Evolutionary conservation across 768 basidiomycete species (phyloP).

Genomic region (Amanita jacksonii): DNA sequence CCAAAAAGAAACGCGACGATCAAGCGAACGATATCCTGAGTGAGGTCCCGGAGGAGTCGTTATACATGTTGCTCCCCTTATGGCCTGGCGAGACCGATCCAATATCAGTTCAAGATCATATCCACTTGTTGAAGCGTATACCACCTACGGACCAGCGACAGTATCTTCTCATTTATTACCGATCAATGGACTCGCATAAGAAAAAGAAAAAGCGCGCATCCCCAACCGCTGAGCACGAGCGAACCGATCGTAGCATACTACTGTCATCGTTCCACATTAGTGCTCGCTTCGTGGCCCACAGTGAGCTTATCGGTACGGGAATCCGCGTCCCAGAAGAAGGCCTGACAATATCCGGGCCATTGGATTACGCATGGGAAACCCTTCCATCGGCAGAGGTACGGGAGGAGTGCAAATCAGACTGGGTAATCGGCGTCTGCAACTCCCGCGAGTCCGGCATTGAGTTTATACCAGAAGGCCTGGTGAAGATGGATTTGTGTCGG

Average conservation of each 20-base stretch:
- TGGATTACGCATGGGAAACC: slow-evolving; percentile 41
- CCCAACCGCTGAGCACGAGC: slow-evolving; percentile 11
- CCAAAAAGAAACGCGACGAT: slow-evolving; percentile 21
- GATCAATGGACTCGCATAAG: slow-evolving; percentile 2
- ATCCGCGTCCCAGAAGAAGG: slow-evolving; percentile 68
- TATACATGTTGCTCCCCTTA: slow-evolving; percentile 81
- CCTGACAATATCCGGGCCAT: slow-evolving; percentile 52
- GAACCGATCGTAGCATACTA: slow-evolving; percentile 37
- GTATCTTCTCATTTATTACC: slow-evolving; percentile 75
- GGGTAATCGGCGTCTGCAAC: slow-evolving; percentile 52
- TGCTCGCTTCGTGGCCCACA: slow-evolving; percentile 63
- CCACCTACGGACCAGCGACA: slow-evolving; percentile 43
- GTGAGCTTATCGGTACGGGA: slow-evolving; percentile 64
- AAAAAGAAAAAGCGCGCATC: slow-evolving; percentile 4
- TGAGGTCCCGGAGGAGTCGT: slow-evolving; percentile 53
- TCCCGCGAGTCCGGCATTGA: slow-evolving; percentile 62
- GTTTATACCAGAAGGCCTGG: slow-evolving; percentile 72
- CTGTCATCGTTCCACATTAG: slow-evolving; percentile 63
- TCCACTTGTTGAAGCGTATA: slow-evolving; percentile 16
- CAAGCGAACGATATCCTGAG: slow-evolving; percentile 35
- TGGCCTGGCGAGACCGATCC: slow-evolving; percentile 72
- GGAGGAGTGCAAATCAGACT: slow-evolving; percentile 22
- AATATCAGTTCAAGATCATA: slow-evolving; percentile 20
- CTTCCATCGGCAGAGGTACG: slow-evolving; percentile 30
- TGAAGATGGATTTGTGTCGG: slow-evolving; percentile 61